A percentile compares a stretch with the other conserved stretches of the same genome.
Conservation (phyloP, 345 rosid species). For the Ceriops tagal region DNA sequence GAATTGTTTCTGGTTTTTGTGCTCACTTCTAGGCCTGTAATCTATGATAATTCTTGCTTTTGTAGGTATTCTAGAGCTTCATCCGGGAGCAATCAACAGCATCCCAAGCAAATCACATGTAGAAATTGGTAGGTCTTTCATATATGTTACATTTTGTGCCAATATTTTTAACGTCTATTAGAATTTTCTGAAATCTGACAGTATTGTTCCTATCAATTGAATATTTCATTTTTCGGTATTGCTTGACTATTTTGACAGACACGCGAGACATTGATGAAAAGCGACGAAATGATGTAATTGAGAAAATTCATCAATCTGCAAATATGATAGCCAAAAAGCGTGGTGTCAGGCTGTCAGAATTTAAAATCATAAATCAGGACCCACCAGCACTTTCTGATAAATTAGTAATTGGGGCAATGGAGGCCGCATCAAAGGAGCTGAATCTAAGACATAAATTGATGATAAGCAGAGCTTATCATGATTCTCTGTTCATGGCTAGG, state of each 20-base stretch:
- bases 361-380: conserved; percentile 87
- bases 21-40: conserved; percentile 3
- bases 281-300: conserved; percentile 69
- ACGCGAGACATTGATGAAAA: conserved; percentile 83
- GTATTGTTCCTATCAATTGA: not conserved
- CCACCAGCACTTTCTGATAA: conserved; percentile 83
- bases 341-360: conserved; percentile 59
- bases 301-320: conserved; percentile 74
- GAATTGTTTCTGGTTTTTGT: not conserved
- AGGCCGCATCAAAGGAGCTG: conserved; percentile 62
- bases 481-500: conserved; percentile 98
- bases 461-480: conserved; percentile 98
- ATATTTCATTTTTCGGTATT: not conserved
- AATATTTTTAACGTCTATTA: not conserved
- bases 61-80: conserved; percentile 75
- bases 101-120: conserved; percentile 93
- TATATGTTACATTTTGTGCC: not conserved
- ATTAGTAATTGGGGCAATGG: conserved; percentile 58
- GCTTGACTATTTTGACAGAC: conserved; percentile 38
- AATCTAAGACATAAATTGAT: conserved; percentile 67
- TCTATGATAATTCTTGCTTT: conserved; percentile 7
- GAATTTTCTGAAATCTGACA: not conserved
- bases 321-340: conserved; percentile 57
- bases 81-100: conserved; percentile 96
- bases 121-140: conserved; percentile 60